Percentiles rank a stretch among this genome's conserved stretches.
Conservation (phyloP, 2,329 filamentous ascomycete species). For the Nothophoma quercina region DNA sequence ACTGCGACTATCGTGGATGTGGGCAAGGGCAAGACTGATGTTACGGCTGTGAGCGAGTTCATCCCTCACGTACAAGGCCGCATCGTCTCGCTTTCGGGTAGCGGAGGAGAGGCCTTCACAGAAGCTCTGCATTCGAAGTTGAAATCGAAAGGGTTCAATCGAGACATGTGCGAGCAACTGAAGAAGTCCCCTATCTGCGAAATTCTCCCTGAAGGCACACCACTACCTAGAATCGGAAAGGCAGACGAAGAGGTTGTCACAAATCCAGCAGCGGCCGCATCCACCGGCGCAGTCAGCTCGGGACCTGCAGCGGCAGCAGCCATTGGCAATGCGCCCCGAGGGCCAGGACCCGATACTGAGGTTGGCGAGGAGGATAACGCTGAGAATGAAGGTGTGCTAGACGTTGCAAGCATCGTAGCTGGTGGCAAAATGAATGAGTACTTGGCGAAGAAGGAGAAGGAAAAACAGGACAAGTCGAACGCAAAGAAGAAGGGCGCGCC, state of each 20-base stretch:
- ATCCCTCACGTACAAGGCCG: slow-evolving; percentile 73
- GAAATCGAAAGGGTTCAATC: slow-evolving; percentile 62
- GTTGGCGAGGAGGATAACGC: slow-evolving; percentile 60
- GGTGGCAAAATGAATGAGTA: slow-evolving; percentile 84
- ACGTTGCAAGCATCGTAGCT: slow-evolving; percentile 85
- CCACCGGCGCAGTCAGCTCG: slow-evolving; percentile 60
- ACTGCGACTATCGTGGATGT: slow-evolving; percentile 90
- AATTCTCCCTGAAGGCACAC: slow-evolving; percentile 62
- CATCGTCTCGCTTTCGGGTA: slow-evolving; percentile 68
- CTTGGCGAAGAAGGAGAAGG: slow-evolving; percentile 81
- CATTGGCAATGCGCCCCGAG: slow-evolving; percentile 57
- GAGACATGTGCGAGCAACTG: slow-evolving; percentile 71
- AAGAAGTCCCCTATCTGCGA: slow-evolving; percentile 71
- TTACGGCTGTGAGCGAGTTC: slow-evolving; percentile 89
- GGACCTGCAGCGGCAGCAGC: slow-evolving; percentile 54
- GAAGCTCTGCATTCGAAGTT: slow-evolving; percentile 74
- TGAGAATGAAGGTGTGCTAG: slow-evolving; percentile 76
- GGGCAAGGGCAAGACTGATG: slow-evolving; percentile 88
- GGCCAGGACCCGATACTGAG: slow-evolving; percentile 63
- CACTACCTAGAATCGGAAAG: slow-evolving; percentile 60
- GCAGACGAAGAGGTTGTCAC: slow-evolving; percentile 48
- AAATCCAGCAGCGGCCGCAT: slow-evolving; percentile 65
- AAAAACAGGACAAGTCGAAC: slow-evolving; percentile 72
- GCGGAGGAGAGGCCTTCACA: slow-evolving; percentile 90
- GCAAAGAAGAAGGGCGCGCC: slow-evolving; percentile 67